Evolutionary conservation across 352 stramenopile genomes (phyloP).

Genomic region (Globisporangium iwayamae): DNA sequence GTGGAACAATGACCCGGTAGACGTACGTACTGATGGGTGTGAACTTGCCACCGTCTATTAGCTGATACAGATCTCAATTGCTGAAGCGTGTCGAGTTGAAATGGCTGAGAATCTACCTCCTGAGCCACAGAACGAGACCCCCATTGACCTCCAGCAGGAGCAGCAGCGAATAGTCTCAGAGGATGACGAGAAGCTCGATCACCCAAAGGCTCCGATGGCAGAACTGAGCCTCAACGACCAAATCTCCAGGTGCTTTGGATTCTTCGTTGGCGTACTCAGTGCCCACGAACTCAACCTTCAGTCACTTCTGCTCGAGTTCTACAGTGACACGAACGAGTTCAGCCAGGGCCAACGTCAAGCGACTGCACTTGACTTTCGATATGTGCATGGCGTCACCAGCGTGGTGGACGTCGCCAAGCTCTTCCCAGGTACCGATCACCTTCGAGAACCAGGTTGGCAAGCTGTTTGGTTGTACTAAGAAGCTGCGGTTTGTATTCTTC

Average conservation of each 20-base stretch:
- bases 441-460: not conserved
- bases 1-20: not conserved
- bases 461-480: not conserved
- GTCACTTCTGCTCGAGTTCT: conserved; percentile 21
- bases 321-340: conserved; percentile 11
- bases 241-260: conserved; percentile 37
- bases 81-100: conserved; percentile 14
- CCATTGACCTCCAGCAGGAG: not conserved
- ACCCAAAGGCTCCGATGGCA: not conserved
- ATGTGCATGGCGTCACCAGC: conserved; percentile 25
- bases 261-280: conserved; percentile 40
- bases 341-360: not conserved
- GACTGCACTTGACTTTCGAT: conserved; percentile 17
- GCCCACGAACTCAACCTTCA: conserved; percentile 21
- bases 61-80: conserved; percentile 25
- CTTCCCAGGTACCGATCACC: conserved; percentile 42
- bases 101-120: not conserved
- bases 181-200: not conserved
- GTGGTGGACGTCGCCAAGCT: conserved; percentile 38
- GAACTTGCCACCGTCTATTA: conserved; percentile 2
- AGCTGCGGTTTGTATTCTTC: not conserved
- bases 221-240: conserved; percentile 18
- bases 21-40: not conserved
- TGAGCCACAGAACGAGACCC: not conserved
- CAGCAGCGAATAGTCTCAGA: not conserved